Evolutionary conservation across 2,329 filamentous ascomycete genomes (phyloP), one percentile per base, ranked within the genome.

Genomic region (Elsinoe arachidis): DNA sequence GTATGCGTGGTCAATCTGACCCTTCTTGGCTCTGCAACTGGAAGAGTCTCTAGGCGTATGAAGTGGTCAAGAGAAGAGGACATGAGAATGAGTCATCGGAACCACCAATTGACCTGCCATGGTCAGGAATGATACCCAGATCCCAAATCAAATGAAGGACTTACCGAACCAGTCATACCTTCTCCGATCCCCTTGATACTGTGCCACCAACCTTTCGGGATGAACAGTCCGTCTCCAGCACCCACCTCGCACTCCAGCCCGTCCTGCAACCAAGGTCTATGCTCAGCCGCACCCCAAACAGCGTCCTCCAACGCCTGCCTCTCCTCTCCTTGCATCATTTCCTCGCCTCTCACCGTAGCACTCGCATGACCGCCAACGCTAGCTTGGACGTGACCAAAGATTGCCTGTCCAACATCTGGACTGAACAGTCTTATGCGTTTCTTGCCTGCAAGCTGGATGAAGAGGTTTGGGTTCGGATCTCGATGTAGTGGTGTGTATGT

Each of bases 401-500:
- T 68, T 0, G 65, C 70, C 47, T 80, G 73, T 0, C 93, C 93
- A 2, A 76, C 66, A 0, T 71, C 66, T 0, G 90, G 90, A 3
- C 77, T 73, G 58, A 92, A 77, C 11, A 96, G 68, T n/a, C 90
- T 79, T 14, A 96, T 76, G 0, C 74, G 69, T 71, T 99, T 99
- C 54, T 68, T 71, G 3, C 88, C 83, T 14, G 82, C 82, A 11
- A 97, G 71, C 71, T 99, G 93, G 46, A 88, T 82, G 68, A 97
- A 96, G 0, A 96, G 66, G 67, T 99, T 99, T 0, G 90, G 90
- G 65, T 97, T 97, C 0, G 93, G 93, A 66, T 99, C 93, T 56
- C 87, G 82, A 71, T 99, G 93, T 2, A 96, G 76, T 2, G 93
- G 90, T 0, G 93, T 96, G 64, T 90, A 90, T 0, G 91, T 96